Percentiles rank a stretch among this genome's conserved stretches.
phyloP scores from a whole-genome alignment of 2,329 filamentous ascomycete species.

The Helotiales sp. region DNA sequence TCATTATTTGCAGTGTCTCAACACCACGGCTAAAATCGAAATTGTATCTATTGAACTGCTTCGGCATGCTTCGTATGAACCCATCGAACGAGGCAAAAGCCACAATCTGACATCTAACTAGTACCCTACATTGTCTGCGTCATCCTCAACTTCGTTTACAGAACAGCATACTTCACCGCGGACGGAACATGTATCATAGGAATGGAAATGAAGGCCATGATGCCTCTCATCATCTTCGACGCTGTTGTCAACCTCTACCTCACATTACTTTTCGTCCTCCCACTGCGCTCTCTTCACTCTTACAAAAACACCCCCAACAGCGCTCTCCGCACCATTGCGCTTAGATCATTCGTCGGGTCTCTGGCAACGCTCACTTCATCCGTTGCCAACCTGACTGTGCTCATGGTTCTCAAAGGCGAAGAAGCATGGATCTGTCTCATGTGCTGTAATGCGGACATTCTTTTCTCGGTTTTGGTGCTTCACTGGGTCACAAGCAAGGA shows the following conservation, averaged over 20 bases:
- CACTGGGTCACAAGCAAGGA: conserved; percentile 60
- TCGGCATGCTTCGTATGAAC: conserved; percentile 56
- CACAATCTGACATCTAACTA: conserved; percentile 1
- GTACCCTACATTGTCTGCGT: conserved; percentile 34
- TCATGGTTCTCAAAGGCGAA: conserved; percentile 63
- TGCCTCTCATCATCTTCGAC: conserved; percentile 66
- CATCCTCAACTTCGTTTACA: conserved; percentile 51
- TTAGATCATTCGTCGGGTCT: conserved; percentile 56
- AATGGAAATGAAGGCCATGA: conserved; percentile 60
- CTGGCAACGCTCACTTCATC: conserved; percentile 27
- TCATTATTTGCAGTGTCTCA: conserved; percentile 48
- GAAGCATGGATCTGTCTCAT: conserved; percentile 69
- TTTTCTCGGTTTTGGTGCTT: conserved; percentile 63
- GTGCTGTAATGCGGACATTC: conserved; percentile 66
- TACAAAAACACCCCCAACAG: conserved; percentile 54
- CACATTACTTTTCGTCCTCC: conserved; percentile 34
- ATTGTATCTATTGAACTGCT: conserved; percentile 64
- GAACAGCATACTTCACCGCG: conserved; percentile 50
- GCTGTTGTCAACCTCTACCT: conserved; percentile 55
- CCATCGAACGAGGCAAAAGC: background rate
- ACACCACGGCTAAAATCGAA: conserved; percentile 54
- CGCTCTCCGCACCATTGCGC: conserved; percentile 55
- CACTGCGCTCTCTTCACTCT: conserved; percentile 51
- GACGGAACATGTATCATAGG: conserved; percentile 64
- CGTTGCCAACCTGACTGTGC: conserved; percentile 60